Evolutionary conservation across 1,284 basidiomycete species (phyloP).

Genomic region (Moesziomyces globuligerus): DNA sequence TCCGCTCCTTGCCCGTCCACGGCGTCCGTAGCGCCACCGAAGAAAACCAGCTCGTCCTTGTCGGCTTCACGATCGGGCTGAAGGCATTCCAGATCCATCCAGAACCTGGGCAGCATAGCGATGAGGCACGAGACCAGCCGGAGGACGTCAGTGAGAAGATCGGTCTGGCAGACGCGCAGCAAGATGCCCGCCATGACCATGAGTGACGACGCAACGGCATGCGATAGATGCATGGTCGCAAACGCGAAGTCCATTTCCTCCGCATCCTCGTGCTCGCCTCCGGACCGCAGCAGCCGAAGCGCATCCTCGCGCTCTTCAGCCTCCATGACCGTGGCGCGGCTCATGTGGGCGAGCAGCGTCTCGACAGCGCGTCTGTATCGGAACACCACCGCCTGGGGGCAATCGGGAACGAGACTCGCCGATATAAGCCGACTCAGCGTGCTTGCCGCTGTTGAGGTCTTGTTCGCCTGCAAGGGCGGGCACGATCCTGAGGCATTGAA

Average conservation of each 20-base stretch:
- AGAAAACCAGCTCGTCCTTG: constrained; percentile 17
- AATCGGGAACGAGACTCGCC: constrained; percentile 23
- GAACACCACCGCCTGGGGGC: constrained; percentile 18
- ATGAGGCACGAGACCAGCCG: constrained; percentile 27
- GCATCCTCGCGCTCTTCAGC: constrained; percentile 33
- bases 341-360: constrained; percentile 23
- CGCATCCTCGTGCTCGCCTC: constrained; percentile 2
- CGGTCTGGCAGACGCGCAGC: constrained; percentile 37
- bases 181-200: constrained; percentile 40
- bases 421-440: constrained; percentile 45
- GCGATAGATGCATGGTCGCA: constrained; percentile 35
- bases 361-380: constrained; percentile 36
- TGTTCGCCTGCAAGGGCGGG: constrained; percentile 2
- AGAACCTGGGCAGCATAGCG: constrained; percentile 28
- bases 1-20: constrained; percentile 1
- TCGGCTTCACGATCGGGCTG: constrained; percentile 15
- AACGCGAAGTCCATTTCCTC: constrained; percentile 34
- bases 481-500: constrained; percentile 35
- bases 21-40: constrained; percentile 2
- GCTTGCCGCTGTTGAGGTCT: constrained; percentile 2
- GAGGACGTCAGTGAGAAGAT: constrained; percentile 42
- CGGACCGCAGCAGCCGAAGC: constrained; percentile 11
- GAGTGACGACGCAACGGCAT: constrained; percentile 37
- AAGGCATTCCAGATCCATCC: constrained; percentile 32
- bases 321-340: constrained; percentile 31